Base-by-base conservation (phyloP, 2,329 filamentous ascomycete species). In the Neurospora crassa region DNA sequence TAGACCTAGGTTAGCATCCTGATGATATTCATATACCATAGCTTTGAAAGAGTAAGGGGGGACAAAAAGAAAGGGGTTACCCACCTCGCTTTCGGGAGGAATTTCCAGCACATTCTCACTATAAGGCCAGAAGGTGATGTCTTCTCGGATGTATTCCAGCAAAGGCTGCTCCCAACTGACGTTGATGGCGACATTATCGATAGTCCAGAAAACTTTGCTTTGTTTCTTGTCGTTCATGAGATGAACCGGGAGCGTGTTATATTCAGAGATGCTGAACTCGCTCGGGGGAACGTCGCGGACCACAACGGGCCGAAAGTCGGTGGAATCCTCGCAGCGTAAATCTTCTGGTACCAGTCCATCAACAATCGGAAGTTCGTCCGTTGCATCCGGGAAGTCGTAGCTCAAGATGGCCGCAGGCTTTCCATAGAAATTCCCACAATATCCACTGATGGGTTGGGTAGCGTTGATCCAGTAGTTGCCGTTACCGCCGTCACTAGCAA, bases 401-500 rank as follows among this genome's bases (percentile, higher is more conserved):
- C 34, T 24, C 29, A 74, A n/a, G 18, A 74, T 73, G n/a, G 74
- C 74, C 3, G 73, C 70, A 14, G 77, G 75, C 7, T 71, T 69
- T 16, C 68, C 43, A 47, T 76, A 67, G 67, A 6, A 74, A 75
- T 6, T n/a, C 40, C 76, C 77, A 72, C 77, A 78, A n/a, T 70
- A 67, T 16, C 67, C 67, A 40, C 67, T 71, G 24, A 53, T 68
- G 2, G 74, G 72, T 69, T 76, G 74, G 16, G 77, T 76, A 14
- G 74, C 75, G 74, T 78, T 79, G 71, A 78, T 69, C 74, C 73
- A 75, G 70, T 73, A 77, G 72, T 76, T 75, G 29, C 74, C 74
- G 11, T 72, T 71, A 11, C 80, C 84, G 2, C 72, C 73, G 69
- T 79, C 72, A 68, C 80, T 79, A 10, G 80, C 83, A 2, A 63